Evolutionary conservation across 176 grass and related monocot species (phyloP).

Genomic region (Zizania latifolia): DNA sequence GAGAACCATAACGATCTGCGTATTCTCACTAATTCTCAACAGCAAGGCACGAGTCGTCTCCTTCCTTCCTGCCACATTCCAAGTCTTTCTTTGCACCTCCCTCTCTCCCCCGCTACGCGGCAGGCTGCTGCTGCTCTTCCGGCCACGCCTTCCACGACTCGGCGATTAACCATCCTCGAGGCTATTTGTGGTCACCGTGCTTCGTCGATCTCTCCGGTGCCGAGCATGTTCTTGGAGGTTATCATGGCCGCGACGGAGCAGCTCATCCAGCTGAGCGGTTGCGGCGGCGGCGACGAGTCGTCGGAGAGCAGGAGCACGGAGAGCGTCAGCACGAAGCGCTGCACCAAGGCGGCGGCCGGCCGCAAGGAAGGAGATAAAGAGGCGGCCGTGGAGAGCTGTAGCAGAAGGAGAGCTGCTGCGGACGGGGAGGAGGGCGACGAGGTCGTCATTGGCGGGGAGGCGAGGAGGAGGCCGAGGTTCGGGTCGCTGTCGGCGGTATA

Average conservation of each 20-base stretch:
- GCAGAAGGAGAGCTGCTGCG: not conserved
- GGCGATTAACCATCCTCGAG: not conserved
- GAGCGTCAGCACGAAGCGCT: constrained; percentile 8
- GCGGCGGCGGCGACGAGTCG: not conserved
- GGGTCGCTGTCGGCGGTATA: constrained; percentile 40
- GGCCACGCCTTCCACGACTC: not conserved
- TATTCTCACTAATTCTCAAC: too few relatives aligned
- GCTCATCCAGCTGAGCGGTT: constrained; percentile 50
- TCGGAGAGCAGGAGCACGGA: constrained; percentile 23
- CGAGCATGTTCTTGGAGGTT: not conserved
- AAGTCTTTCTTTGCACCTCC: constrained; percentile 33
- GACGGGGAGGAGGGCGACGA: not conserved
- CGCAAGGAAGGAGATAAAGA: not conserved
- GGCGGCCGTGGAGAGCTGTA: constrained; percentile 11
- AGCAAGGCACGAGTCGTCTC: too few relatives aligned
- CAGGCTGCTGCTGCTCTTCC: too few relatives aligned
- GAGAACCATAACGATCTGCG: too few relatives aligned
- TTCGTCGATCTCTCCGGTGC: not conserved
- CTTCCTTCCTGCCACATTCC: constrained; percentile 46
- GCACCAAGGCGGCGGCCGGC: not conserved
- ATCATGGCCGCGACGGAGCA: constrained; percentile 33
- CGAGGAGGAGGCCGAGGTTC: constrained; percentile 30
- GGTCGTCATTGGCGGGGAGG: not conserved
- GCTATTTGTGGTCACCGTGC: not conserved
- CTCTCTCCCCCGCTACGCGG: not conserved